phyloP scores from a whole-genome alignment of 2,329 filamentous ascomycete species.

The Atkinsonella texensis region DNA sequence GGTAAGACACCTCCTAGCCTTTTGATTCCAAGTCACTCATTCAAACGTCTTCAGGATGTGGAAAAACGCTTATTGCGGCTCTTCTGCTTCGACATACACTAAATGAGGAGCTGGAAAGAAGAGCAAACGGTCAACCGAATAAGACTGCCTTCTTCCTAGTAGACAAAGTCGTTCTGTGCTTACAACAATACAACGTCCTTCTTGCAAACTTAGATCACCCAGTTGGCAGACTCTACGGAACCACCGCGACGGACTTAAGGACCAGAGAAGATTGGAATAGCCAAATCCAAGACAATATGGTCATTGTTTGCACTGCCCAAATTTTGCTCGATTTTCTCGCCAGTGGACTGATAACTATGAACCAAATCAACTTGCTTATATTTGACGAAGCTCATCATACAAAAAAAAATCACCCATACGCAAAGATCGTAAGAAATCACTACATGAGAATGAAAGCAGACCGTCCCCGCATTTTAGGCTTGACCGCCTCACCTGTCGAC shows the following conservation, averaged over 20 bases:
- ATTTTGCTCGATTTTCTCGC: constrained; percentile 69
- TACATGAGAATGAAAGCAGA: constrained; percentile 44
- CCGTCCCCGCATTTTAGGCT: constrained; percentile 75
- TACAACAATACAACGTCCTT: constrained; percentile 78
- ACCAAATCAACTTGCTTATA: constrained; percentile 76
- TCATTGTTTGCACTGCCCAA: constrained; percentile 86
- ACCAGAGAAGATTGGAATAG: constrained; percentile 37
- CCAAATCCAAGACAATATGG: constrained; percentile 53
- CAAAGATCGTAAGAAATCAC: constrained; percentile 78
- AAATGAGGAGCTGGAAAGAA: constrained; percentile 62
- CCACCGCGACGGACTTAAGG: constrained; percentile 35
- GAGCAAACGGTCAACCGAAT: constrained; percentile 44
- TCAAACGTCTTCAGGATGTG: constrained; percentile 48
- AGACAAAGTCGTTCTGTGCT: constrained; percentile 79
- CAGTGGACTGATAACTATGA: constrained; percentile 68
- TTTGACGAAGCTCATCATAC: constrained; percentile 96
- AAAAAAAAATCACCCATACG: constrained; percentile 88
- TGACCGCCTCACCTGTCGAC: constrained; percentile 95
- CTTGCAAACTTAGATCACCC: constrained; percentile 68
- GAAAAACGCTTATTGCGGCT: constrained; percentile 93
- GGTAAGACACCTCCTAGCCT: constrained; percentile 29
- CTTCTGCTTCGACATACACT: constrained; percentile 68
- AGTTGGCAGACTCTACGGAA: constrained; percentile 65
- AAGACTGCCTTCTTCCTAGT: constrained; percentile 81
- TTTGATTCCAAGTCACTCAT: neutral